phyloP scores from a whole-genome alignment of 2,329 filamentous ascomycete genomes.

The Fusarium fracticaudum region DNA sequence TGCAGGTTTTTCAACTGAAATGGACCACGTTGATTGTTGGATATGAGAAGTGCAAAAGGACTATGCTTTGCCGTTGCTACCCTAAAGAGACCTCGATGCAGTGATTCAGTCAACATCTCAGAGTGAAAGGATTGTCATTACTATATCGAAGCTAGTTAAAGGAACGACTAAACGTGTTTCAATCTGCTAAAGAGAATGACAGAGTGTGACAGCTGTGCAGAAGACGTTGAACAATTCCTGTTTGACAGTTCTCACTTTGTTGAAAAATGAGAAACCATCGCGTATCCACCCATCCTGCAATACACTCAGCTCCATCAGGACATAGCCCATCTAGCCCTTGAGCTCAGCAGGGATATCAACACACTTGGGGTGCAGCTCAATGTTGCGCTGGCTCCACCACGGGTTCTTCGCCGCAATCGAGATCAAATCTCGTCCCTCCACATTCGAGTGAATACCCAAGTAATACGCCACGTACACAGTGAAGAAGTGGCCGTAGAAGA shows the following conservation, averaged over 20 bases:
- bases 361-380: constrained; percentile 2
- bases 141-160: not conserved
- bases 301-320: not conserved
- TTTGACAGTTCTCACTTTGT: not conserved
- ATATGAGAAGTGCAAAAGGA: not conserved
- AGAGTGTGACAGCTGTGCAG: not conserved
- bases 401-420: not conserved
- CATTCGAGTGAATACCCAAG: not conserved
- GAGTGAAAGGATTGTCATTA: not conserved
- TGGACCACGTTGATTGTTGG: too few species aligned
- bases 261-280: not conserved
- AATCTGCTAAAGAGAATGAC: not conserved
- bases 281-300: not conserved
- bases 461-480: not conserved
- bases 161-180: not conserved
- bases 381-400: constrained; percentile 4
- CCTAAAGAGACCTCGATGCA: not conserved
- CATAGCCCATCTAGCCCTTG: not conserved
- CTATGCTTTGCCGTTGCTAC: too few species aligned
- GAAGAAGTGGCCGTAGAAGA: not conserved
- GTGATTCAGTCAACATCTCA: too few species aligned
- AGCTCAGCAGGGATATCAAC: not conserved
- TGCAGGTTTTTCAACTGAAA: not conserved
- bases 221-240: not conserved
- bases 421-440: not conserved